Percentiles rank a stretch among this genome's conserved stretches.
Conservation (phyloP, 1,284 basidiomycete species). For the Stygiomarasmius scandens region DNA sequence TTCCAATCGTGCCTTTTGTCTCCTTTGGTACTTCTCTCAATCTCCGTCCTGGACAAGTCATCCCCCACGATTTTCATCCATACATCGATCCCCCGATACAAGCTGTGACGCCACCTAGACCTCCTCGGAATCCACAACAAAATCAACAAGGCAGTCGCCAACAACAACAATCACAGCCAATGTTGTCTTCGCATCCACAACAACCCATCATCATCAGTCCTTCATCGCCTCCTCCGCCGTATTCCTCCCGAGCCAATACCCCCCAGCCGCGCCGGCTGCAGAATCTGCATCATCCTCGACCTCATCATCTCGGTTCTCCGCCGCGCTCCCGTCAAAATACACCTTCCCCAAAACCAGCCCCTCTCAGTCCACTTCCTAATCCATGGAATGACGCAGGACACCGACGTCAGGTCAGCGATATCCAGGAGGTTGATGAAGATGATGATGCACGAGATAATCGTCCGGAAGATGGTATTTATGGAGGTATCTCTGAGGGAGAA, state of each 20-base stretch:
- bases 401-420: not conserved
- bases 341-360: not conserved
- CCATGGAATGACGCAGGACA: not conserved
- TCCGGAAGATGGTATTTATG: not conserved
- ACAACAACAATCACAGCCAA: not conserved
- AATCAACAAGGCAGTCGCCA: not conserved
- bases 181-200: not conserved
- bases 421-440: not conserved
- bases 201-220: not conserved
- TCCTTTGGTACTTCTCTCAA: conserved; percentile 42
- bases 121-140: not conserved
- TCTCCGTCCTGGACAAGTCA: conserved; percentile 56
- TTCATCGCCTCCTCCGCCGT: not conserved
- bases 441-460: not conserved
- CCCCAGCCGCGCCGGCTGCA: conserved; percentile 12
- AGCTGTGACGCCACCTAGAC: not conserved
- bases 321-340: conserved; percentile 1
- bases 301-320: not conserved
- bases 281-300: conserved; percentile 1
- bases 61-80: conserved; percentile 33
- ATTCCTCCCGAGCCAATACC: not conserved
- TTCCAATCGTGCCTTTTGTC: conserved; percentile 1
- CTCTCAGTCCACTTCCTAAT: not conserved
- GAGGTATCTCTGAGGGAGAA: not conserved
- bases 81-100: conserved; percentile 14